Evolutionary conservation across 495 filamentous ascomycete species (phyloP).

Genomic region (Hyaloscypha bicolor): DNA sequence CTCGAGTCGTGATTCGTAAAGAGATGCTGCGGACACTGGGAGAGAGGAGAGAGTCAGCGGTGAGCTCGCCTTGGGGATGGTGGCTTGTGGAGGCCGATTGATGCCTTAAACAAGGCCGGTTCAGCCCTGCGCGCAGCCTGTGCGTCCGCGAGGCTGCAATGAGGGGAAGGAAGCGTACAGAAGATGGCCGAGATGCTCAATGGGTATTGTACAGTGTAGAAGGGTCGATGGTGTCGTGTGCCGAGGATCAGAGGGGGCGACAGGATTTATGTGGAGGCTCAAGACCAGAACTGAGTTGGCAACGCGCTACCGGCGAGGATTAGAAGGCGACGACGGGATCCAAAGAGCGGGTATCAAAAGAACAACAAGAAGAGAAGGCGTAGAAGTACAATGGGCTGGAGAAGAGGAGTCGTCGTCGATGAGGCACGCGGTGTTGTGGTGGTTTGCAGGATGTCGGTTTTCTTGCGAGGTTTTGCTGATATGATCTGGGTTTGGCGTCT

Average conservation of each 20-base stretch:
- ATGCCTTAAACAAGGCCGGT: constrained; percentile 25
- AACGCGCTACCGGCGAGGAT: constrained; percentile 10
- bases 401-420: constrained; percentile 6
- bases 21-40: constrained; percentile 15
- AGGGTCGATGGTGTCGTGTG: constrained; percentile 14
- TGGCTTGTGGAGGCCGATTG: constrained; percentile 6
- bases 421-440: constrained; percentile 7
- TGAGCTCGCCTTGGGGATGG: constrained; percentile 10
- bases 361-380: constrained; percentile 28
- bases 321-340: constrained; percentile 2
- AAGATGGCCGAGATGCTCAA: constrained; percentile 11
- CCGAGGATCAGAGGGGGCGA: not conserved
- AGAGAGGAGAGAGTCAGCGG: constrained; percentile 19
- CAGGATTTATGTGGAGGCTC: constrained; percentile 21
- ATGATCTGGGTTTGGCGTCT: constrained; percentile 17
- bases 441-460: constrained; percentile 11
- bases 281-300: constrained; percentile 21
- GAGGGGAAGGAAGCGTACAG: constrained; percentile 21
- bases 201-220: constrained; percentile 23
- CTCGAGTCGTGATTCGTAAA: constrained; percentile 28
- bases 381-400: constrained; percentile 23
- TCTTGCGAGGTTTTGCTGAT: constrained; percentile 18
- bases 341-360: constrained; percentile 31
- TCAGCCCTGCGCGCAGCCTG: constrained; percentile 23
- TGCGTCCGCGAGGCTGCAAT: not conserved